Evolutionary conservation across 176 grass and related monocot genomes (phyloP).

Genomic region (Hsuehochloa calcarea): DNA sequence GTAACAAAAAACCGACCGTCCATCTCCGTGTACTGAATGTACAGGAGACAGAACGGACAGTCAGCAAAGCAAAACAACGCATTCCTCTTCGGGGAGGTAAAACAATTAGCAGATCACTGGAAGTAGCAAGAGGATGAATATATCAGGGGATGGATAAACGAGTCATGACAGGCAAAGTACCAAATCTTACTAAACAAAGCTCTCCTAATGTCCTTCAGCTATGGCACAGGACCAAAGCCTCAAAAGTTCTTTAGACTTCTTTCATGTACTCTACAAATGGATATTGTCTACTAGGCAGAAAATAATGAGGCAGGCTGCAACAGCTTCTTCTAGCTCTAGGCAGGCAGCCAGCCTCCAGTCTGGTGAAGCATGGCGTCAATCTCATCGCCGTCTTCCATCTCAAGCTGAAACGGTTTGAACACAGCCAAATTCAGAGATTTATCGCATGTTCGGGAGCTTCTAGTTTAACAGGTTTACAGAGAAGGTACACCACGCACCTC

Average conservation of each 20-base stretch:
- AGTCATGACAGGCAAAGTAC: constrained; percentile 31
- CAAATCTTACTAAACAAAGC: constrained; percentile 31
- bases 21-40: background rate
- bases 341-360: constrained; percentile 47
- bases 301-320: background rate
- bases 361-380: constrained; percentile 97
- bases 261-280: background rate
- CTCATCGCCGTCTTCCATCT: constrained; percentile 90
- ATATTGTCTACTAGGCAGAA: background rate
- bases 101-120: constrained; percentile 14
- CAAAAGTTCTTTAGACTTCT: constrained; percentile 35
- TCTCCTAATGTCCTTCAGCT: constrained; percentile 36
- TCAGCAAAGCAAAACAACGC: background rate
- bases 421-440: background rate
- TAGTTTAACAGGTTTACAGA: too few species aligned
- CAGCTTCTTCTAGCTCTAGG: constrained; percentile 10
- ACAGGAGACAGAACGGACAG: background rate
- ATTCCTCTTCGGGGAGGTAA: background rate
- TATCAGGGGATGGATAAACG: constrained; percentile 26
- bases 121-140: background rate
- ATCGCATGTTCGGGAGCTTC: background rate
- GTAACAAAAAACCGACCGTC: background rate
- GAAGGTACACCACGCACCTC: constrained; percentile 32
- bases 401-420: constrained; percentile 44
- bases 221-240: constrained; percentile 36